These are phyloP conservation scores for Cystobasidiaceae sp. DNA, from an alignment of 1,284 basidiomycete genomes.

Conservation along the genomic window DNA sequence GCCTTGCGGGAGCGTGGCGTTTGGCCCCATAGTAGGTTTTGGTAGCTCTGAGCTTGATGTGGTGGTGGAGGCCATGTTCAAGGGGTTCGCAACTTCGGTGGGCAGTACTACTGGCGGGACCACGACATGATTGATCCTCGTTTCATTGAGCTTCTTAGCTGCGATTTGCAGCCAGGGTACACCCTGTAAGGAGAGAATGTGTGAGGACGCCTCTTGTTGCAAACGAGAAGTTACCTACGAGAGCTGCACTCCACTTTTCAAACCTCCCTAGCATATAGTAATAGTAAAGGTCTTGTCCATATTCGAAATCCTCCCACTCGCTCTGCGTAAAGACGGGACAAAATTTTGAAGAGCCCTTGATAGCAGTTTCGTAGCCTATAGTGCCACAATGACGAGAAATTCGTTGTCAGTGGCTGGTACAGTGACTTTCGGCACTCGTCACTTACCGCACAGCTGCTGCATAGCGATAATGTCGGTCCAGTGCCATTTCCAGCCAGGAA, in stretches of 20 bases:
- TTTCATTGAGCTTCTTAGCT: conserved; percentile 6
- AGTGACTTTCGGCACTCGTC: neutral
- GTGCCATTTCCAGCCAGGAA: conserved; percentile 33
- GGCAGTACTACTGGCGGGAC: neutral
- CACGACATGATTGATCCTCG: neutral
- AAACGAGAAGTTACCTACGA: neutral
- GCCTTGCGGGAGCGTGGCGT: conserved; percentile 43
- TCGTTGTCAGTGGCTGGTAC: neutral
- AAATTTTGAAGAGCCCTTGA: conserved; percentile 20
- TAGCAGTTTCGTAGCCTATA: conserved; percentile 29
- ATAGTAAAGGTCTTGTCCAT: conserved; percentile 26
- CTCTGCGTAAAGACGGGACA: conserved; percentile 28
- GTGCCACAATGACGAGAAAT: neutral
- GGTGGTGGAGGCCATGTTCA: neutral
- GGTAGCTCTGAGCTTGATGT: conserved; percentile 12
- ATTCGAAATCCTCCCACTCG: conserved; percentile 29
- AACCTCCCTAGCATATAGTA: conserved; percentile 15
- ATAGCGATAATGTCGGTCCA: conserved; percentile 32
- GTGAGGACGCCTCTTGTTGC: neutral
- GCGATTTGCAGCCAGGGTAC: conserved; percentile 28
- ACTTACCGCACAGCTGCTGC: conserved; percentile 35
- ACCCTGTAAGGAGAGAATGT: neutral
- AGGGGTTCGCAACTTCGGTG: neutral
- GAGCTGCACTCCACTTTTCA: conserved; percentile 23
- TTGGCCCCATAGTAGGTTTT: conserved; percentile 32